Percentiles rank a stretch among this genome's conserved stretches.
Evolutionary conservation across 352 stramenopile species (phyloP).

Genomic region (Blastocystis sp.): DNA sequence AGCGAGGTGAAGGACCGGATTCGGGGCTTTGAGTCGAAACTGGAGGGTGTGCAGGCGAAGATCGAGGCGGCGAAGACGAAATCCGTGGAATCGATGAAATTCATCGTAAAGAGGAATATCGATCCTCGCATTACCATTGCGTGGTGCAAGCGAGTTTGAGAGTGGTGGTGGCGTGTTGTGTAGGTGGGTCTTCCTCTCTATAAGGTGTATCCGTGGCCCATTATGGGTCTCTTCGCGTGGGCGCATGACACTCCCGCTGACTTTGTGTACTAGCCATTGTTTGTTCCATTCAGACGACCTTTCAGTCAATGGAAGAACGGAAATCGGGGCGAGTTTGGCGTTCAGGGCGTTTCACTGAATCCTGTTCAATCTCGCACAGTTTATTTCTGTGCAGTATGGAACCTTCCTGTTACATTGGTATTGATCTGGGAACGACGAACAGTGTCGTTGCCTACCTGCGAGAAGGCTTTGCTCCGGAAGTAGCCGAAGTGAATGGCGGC

Average conservation of each 20-base stretch:
- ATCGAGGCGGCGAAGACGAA: neutral
- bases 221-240: neutral
- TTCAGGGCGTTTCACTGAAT: neutral
- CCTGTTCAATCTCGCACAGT: neutral
- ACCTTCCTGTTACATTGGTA: neutral
- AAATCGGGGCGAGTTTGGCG: neutral
- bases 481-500: neutral
- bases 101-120: neutral
- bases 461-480: neutral
- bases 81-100: neutral
- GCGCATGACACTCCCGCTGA: neutral
- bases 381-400: neutral
- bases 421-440: conserved; percentile 52
- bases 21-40: neutral
- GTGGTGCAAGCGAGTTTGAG: conserved; percentile 21
- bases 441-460: neutral
- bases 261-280: conserved; percentile 27
- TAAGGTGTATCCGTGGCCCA: neutral
- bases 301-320: neutral
- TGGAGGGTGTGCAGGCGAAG: neutral
- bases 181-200: neutral
- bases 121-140: conserved; percentile 18
- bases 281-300: conserved; percentile 1
- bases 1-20: neutral
- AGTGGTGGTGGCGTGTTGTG: neutral